These are phyloP conservation scores for Tarenaya hassleriana DNA, from an alignment of 345 rosid species.

Conservation along the genomic window DNA sequence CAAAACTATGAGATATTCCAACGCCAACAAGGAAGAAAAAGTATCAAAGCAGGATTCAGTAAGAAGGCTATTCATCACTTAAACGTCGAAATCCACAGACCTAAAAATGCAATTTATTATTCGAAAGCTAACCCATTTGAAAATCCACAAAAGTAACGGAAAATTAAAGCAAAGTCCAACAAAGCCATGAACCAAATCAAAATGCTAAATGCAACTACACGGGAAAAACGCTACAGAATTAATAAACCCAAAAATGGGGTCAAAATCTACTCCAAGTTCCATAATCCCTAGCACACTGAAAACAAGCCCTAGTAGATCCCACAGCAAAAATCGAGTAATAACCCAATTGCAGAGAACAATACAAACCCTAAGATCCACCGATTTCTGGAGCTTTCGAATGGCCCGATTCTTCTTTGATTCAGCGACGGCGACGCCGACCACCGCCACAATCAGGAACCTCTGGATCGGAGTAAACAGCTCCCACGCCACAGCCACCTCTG, in stretches of 20 bases:
- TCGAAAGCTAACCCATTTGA: not conserved
- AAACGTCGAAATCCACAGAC: conserved; percentile 11
- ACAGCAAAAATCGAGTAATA: not conserved
- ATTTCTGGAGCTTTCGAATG: conserved; percentile 53
- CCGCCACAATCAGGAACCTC: conserved; percentile 72
- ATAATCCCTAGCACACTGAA: not conserved
- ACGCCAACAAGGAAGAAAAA: no score
- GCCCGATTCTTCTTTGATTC: conserved; percentile 66
- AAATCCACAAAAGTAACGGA: conserved; percentile 21
- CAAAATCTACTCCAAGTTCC: not conserved
- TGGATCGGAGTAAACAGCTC: conserved; percentile 71
- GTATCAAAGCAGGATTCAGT: no score
- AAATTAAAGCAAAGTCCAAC: conserved; percentile 11
- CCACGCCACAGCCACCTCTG: conserved; percentile 61
- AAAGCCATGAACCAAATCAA: conserved; percentile 13
- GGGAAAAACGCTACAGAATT: not conserved
- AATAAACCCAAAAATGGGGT: not conserved
- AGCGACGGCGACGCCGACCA: conserved; percentile 60
- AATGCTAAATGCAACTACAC: conserved; percentile 17
- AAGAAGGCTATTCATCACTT: not conserved
- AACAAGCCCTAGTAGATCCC: not conserved
- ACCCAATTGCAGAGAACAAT: not conserved
- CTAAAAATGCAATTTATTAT: not conserved
- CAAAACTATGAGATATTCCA: no score
- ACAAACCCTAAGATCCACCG: conserved; percentile 76